Percentiles rank a stretch among this genome's conserved stretches.
Evolutionary conservation across 352 stramenopile species (phyloP).

Genomic region (Globisporangium parvum): DNA sequence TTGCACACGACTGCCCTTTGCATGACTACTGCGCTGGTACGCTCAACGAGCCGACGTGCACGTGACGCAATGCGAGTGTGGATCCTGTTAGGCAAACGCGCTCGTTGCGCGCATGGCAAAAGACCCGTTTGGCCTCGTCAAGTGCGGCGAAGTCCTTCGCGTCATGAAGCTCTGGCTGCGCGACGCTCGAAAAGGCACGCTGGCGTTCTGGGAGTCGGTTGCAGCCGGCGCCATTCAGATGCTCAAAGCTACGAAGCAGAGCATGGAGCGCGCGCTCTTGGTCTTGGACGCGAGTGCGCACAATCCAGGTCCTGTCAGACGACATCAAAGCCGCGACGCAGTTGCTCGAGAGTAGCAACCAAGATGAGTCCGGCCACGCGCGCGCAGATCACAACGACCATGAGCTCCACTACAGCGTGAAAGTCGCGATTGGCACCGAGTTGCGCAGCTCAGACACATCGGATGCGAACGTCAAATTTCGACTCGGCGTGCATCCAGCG

Average conservation of each 20-base stretch:
- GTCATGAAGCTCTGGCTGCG: slow-evolving; percentile 38
- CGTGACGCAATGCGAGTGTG: background rate
- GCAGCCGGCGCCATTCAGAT: slow-evolving; percentile 12
- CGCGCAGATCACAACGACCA: slow-evolving; percentile 14
- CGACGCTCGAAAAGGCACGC: slow-evolving; percentile 19
- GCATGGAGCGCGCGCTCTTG: slow-evolving; percentile 12
- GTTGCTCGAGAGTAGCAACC: slow-evolving; percentile 1
- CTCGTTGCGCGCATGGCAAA: slow-evolving; percentile 26
- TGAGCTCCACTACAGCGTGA: slow-evolving; percentile 34
- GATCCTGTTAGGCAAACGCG: slow-evolving; percentile 21
- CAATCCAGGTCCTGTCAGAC: slow-evolving; percentile 9
- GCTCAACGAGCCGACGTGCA: background rate
- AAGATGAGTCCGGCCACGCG: background rate
- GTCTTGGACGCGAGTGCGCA: slow-evolving; percentile 5
- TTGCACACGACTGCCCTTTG: background rate
- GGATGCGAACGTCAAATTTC: slow-evolving; percentile 31
- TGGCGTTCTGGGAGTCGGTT: slow-evolving; percentile 30
- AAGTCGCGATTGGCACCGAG: slow-evolving; percentile 17
- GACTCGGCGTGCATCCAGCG: slow-evolving; percentile 26
- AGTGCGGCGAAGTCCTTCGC: slow-evolving; percentile 43
- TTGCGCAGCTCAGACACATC: background rate
- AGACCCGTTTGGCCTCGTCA: slow-evolving; percentile 40
- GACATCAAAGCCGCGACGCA: slow-evolving; percentile 6
- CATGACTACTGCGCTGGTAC: background rate
- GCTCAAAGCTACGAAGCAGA: slow-evolving; percentile 15